A percentile compares a stretch with the other conserved stretches of the same genome.
phyloP scores from a whole-genome alignment of 257 asterid species.

The Nicotiana benthamiana region DNA sequence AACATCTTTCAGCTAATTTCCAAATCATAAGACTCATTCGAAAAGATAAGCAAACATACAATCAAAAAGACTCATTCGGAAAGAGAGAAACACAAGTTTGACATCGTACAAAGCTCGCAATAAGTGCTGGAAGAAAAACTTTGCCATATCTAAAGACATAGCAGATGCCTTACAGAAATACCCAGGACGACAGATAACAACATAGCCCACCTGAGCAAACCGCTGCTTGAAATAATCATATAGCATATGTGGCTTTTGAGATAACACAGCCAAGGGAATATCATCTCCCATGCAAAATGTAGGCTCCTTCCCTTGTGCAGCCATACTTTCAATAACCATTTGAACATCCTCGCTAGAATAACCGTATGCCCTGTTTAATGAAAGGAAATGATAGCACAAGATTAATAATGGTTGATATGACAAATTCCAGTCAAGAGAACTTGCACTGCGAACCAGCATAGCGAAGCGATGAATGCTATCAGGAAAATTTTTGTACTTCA shows the following conservation, averaged over 20 bases:
- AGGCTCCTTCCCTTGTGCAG: conserved; percentile 98
- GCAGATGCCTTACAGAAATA: background rate
- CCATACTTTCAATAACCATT: conserved; percentile 98
- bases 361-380: conserved; percentile 73
- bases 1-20: background rate
- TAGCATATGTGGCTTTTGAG: conserved; percentile 81
- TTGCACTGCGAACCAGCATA: background rate
- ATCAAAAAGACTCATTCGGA: background rate
- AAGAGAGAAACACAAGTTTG: background rate
- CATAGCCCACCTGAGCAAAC: conserved; percentile 77
- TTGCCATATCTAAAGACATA: background rate
- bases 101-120: background rate
- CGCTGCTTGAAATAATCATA: conserved; percentile 97
- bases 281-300: conserved; percentile 99
- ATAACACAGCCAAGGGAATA: conserved; percentile 89
- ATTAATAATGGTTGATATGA: background rate
- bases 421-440: conserved; percentile 3
- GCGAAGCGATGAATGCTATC: background rate
- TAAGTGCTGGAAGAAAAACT: background rate
- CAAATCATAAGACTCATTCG: background rate
- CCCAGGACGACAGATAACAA: conserved; percentile 6
- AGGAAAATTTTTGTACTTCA: background rate
- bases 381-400: conserved; percentile 12
- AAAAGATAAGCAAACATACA: background rate
- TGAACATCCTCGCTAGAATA: conserved; percentile 99